Evolutionary conservation across 2,329 filamentous ascomycete species (phyloP).

Genomic region (Colletotrichum euphorbiae): DNA sequence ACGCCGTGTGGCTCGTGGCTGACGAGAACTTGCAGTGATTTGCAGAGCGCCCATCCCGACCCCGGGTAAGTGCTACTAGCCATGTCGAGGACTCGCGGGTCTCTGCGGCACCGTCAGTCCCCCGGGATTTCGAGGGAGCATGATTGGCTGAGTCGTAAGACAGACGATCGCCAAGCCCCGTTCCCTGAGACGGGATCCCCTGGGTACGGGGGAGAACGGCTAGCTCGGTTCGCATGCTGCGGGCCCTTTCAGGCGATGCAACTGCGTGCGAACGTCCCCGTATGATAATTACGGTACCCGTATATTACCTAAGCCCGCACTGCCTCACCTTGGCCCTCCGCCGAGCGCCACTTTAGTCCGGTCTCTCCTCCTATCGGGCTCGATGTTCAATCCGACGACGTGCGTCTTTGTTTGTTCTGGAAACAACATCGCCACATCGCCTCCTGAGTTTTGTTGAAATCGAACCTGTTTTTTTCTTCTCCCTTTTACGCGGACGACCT

Average conservation of each 20-base stretch:
- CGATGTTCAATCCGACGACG: conserved; percentile 8
- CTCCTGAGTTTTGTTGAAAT: conserved; percentile 15
- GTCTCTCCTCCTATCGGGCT: conserved; percentile 29
- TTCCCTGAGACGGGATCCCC: conserved; percentile 19
- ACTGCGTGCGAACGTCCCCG: background rate
- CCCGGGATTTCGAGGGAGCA: conserved; percentile 8
- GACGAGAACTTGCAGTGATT: conserved; percentile 21
- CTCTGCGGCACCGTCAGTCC: conserved; percentile 17
- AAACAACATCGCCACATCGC: conserved; percentile 35
- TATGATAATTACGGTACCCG: background rate
- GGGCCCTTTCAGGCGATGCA: conserved; percentile 2
- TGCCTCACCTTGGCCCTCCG: conserved; percentile 32
- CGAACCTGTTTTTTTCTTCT: background rate
- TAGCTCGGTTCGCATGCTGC: conserved; percentile 25
- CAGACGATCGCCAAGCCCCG: conserved; percentile 34
- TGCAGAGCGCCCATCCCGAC: conserved; percentile 14
- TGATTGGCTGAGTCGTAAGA: conserved; percentile 34
- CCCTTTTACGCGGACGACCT: conserved; percentile 1
- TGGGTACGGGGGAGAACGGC: conserved; percentile 22
- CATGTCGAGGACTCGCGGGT: background rate
- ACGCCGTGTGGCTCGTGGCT: conserved; percentile 21
- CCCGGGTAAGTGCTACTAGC: conserved; percentile 25
- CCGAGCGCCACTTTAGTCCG: conserved; percentile 35
- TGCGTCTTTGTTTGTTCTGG: conserved; percentile 30
- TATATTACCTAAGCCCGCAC: conserved; percentile 35